These are phyloP conservation scores for Syzygium oleosum DNA, from an alignment of 345 rosid genomes.

Conservation along the genomic window DNA sequence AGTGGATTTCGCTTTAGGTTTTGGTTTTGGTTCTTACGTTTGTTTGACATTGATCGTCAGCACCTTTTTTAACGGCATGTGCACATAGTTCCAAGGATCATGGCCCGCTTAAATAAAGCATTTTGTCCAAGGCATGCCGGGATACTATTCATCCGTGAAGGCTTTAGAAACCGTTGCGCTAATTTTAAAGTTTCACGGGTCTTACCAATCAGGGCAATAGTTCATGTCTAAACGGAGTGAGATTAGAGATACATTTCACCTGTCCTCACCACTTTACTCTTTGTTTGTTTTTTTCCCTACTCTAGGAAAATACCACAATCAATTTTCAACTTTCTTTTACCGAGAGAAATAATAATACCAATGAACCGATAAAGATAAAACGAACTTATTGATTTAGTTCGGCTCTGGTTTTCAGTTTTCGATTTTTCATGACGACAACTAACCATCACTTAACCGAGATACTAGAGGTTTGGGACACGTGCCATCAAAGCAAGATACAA, in stretches of 20 bases:
- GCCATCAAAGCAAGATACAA: neutral
- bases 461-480: neutral
- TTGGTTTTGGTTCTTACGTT: neutral
- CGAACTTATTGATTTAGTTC: neutral
- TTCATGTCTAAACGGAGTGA: neutral
- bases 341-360: neutral
- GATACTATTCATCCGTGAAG: neutral
- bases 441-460: neutral
- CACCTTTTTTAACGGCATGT: neutral
- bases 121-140: neutral
- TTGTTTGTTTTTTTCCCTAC: too few species aligned
- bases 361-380: neutral
- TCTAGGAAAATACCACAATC: neutral
- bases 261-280: too few species aligned
- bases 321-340: neutral
- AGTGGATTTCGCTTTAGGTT: neutral
- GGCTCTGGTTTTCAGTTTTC: rapidly evolving
- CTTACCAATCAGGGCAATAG: neutral
- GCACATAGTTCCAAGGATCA: neutral
- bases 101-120: neutral
- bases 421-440: neutral
- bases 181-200: neutral
- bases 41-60: neutral
- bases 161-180: neutral
- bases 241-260: neutral